Base-by-base conservation (phyloP, 1,284 basidiomycete genomes). In the Dichomitus squalens region DNA sequence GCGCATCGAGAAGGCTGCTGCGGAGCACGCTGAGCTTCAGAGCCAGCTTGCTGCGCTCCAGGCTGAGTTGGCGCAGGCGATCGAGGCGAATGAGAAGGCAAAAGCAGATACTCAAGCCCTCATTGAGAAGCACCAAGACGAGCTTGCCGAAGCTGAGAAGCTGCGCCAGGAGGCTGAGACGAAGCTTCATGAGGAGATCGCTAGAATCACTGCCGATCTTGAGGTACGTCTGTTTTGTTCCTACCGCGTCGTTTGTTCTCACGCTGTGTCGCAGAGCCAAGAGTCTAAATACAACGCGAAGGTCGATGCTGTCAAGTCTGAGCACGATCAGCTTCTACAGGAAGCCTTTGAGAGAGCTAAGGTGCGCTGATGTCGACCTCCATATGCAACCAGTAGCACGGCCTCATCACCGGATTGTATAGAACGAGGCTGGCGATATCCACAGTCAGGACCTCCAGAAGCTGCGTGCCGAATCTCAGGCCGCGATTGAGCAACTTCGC, bases 341-440 rank as follows among this genome's bases (percentile, higher is more conserved):
- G 82, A 88, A 58, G 86, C 85, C 2, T 93, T 91, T 68, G 81
- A 89, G 62, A 83, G 81, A 50, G 91, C 91, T 14, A 93, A 91
- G 83, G 91, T 86, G 58, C 43, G 74, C 29, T 38, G 29, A 12
- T 25, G n/a, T 6, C 21, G 33, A 49, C 2, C 6, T 34, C 46
- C 47, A 21, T 12, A 2, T 47, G 3, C 18, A 33, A 18, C 7
- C 18, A 12, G 21, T 29, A 23, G 23, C 29, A 29, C 12, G 35
- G 12, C 12, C 29, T 47, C 9, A 47, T 47, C 35, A 20, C 16
- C 25, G 11, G 21, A 43, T 25, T 27, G 7, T 21, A 21, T 57
- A 92, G 88, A 76, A 76, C 35, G 88, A 91, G 68, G 91, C 90
- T 18, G 81, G 82, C 29, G 78, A 80, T 34, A 72, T 72, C 9